phyloP scores from a whole-genome alignment of 1,284 basidiomycete species.

The Boletus nobilissimus region DNA sequence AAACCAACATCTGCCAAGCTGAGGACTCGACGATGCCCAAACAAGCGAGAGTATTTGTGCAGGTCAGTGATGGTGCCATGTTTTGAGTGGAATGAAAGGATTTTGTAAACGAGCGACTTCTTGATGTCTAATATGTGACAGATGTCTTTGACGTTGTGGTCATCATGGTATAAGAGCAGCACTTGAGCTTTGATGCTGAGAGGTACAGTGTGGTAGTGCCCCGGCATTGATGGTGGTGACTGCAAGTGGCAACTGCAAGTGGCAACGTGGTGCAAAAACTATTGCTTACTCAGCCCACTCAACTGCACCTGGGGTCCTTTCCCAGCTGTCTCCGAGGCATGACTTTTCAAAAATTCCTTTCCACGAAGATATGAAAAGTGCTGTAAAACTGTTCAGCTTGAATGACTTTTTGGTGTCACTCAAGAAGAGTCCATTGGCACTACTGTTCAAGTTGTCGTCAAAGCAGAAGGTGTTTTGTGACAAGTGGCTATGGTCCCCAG shows the following conservation, averaged over 20 bases:
- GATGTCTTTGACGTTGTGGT: not conserved
- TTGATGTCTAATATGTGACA: slow-evolving; percentile 12
- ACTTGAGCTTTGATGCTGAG: slow-evolving; percentile 16
- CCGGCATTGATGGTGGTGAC: not conserved
- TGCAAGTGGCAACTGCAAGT: not conserved
- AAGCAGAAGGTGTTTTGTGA: slow-evolving; percentile 79
- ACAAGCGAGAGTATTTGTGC: not conserved
- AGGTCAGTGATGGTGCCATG: not conserved
- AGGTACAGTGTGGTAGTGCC: not conserved
- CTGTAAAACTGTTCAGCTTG: slow-evolving; percentile 68
- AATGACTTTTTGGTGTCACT: slow-evolving; percentile 85
- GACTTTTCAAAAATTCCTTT: too few species aligned
- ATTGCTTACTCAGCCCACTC: not conserved
- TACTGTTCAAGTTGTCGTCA: slow-evolving; percentile 77
- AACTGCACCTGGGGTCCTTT: not conserved
- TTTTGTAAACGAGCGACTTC: slow-evolving; percentile 13
- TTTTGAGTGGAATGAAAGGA: not conserved
- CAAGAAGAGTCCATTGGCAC: slow-evolving; percentile 78
- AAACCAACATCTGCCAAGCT: not conserved
- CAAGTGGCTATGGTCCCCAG: slow-evolving; percentile 74
- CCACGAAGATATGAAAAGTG: too few species aligned
- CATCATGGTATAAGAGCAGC: not conserved
- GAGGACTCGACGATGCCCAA: not conserved
- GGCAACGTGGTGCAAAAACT: not conserved
- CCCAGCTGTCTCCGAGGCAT: too few species aligned